Conservation (phyloP, 805 yeast genomes). For the Lipomyces spencermartinsiae region DNA sequence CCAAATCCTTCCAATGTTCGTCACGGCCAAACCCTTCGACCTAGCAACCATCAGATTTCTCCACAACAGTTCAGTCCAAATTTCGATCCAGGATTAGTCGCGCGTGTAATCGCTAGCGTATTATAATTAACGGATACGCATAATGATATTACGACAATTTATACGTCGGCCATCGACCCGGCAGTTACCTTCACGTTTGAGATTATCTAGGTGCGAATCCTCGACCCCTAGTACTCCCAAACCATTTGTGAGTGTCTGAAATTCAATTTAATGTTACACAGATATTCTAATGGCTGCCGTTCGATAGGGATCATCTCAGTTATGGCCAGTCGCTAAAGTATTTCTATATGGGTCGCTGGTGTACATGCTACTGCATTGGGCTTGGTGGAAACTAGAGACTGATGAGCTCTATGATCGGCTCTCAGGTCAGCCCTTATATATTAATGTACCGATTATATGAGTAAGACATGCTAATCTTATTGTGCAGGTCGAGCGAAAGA, state of each 20-base stretch:
- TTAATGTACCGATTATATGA: background rate
- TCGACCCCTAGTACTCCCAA: background rate
- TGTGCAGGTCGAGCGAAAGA: conserved; percentile 6
- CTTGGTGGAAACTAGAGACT: conserved; percentile 35
- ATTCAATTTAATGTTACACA: background rate
- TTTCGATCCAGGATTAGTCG: background rate
- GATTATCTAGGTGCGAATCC: background rate
- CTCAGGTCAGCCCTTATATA: conserved; percentile 17
- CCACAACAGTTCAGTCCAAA: background rate
- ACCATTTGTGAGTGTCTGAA: conserved; percentile 7
- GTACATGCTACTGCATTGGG: conserved; percentile 34
- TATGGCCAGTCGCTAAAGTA: conserved; percentile 35
- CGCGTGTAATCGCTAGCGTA: background rate
- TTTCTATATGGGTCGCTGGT: conserved; percentile 31
- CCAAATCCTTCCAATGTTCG: too few relatives aligned
- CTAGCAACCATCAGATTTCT: too few relatives aligned
- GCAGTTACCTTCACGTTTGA: background rate
- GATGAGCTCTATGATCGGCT: conserved; percentile 26
- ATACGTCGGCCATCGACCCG: background rate
- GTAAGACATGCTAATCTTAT: background rate
- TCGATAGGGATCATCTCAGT: conserved; percentile 31
- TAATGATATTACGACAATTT: background rate
- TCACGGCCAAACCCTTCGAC: too few relatives aligned
- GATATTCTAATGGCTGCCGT: background rate
- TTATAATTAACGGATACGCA: background rate